phyloP scores from a whole-genome alignment of 2,329 filamentous ascomycete genomes.

The Pyrenochaeta sp. region DNA sequence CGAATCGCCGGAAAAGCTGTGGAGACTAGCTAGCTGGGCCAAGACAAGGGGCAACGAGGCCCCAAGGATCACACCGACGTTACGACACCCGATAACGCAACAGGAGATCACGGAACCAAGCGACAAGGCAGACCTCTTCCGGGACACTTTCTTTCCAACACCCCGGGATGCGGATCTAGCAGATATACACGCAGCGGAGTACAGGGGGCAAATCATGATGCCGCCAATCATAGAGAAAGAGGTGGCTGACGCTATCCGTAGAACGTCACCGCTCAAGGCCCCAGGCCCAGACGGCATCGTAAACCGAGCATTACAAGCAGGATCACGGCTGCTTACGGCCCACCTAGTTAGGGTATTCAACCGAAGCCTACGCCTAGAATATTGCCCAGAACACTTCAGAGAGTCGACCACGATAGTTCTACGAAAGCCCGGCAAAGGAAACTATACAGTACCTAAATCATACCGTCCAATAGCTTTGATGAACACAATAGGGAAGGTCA shows the following conservation, averaged over 20 bases:
- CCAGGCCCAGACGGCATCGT: slow-evolving; percentile 27
- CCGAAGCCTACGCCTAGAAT: slow-evolving; percentile 17
- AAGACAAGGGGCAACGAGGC: slow-evolving; percentile 20
- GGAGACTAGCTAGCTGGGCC: slow-evolving; percentile 34
- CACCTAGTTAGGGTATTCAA: slow-evolving; percentile 21
- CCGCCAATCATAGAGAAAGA: slow-evolving; percentile 25
- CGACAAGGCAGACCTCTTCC: slow-evolving; percentile 18
- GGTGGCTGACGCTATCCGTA: slow-evolving; percentile 23
- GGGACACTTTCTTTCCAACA: slow-evolving; percentile 25
- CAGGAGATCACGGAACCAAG: slow-evolving; percentile 9
- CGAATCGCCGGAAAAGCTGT: slow-evolving; percentile 23
- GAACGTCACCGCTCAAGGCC: slow-evolving; percentile 27
- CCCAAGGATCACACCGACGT: slow-evolving; percentile 7
- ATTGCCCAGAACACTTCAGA: slow-evolving; percentile 24
- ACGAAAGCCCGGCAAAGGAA: slow-evolving; percentile 34
- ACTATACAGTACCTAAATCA: slow-evolving; percentile 32
- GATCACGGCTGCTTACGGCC: slow-evolving; percentile 1
- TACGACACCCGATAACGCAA: slow-evolving; percentile 16
- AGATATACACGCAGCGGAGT: slow-evolving; percentile 20
- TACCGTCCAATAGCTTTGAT: slow-evolving; percentile 37
- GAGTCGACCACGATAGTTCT: slow-evolving; percentile 31
- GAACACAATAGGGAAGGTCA: slow-evolving; percentile 37
- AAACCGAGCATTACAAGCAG: slow-evolving; percentile 17
- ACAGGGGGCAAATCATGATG: slow-evolving; percentile 21
- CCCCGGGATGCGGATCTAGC: slow-evolving; percentile 17